Conservation (phyloP, 2,329 filamentous ascomycete genomes). For the Beauveria brongniartii region DNA sequence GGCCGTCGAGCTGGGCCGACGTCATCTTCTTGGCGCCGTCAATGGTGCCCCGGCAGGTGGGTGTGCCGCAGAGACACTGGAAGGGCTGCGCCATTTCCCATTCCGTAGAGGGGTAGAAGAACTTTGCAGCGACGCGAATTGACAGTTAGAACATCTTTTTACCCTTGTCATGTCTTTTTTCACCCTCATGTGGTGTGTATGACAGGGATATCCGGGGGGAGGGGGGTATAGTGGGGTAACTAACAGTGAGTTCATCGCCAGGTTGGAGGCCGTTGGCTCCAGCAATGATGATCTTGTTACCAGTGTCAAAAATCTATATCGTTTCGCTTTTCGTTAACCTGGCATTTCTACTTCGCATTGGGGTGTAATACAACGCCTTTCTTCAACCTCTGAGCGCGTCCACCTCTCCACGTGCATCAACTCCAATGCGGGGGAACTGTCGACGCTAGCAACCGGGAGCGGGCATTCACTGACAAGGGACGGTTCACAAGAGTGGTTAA, state of each 20-base stretch:
- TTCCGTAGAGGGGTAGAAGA: slow-evolving; percentile 71
- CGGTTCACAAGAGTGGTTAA: slow-evolving; percentile 61
- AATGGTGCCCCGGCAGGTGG: slow-evolving; percentile 53
- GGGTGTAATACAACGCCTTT: neutral
- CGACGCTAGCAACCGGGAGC: neutral
- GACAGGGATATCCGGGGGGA: no score
- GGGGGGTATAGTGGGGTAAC: slow-evolving; percentile 11
- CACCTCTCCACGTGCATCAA: neutral
- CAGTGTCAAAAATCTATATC: slow-evolving; percentile 51
- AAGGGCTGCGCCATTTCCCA: slow-evolving; percentile 69
- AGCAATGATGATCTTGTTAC: slow-evolving; percentile 48
- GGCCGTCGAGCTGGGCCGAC: slow-evolving; percentile 42
- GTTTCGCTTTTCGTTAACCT: neutral
- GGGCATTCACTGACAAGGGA: slow-evolving; percentile 43
- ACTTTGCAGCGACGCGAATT: slow-evolving; percentile 28
- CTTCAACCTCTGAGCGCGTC: neutral
- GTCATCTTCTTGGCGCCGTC: slow-evolving; percentile 55
- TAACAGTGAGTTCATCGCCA: slow-evolving; percentile 51
- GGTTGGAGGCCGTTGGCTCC: slow-evolving; percentile 45
- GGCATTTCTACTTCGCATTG: neutral
- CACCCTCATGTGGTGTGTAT: no score
- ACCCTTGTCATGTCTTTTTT: neutral
- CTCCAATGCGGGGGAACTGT: neutral
- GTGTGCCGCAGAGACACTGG: slow-evolving; percentile 51
- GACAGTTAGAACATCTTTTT: neutral